These are phyloP conservation scores for Neurospora sp. DNA, from an alignment of 495 filamentous ascomycete species.

Conservation along the genomic window DNA sequence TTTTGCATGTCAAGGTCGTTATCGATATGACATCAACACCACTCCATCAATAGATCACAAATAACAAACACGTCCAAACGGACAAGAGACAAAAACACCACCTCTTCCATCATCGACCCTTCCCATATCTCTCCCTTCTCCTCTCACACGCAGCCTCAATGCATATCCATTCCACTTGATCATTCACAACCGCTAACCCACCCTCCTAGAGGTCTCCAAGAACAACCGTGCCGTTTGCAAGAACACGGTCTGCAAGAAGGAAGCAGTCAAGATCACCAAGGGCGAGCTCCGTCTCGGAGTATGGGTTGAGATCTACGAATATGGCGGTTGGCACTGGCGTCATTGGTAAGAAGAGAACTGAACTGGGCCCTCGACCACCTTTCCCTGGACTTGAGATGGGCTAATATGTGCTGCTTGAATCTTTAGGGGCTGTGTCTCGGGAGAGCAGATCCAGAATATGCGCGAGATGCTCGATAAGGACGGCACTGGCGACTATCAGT, in stretches of 20 bases:
- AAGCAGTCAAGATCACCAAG: conserved; percentile 59
- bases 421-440: conserved; percentile 72
- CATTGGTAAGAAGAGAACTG: conserved; percentile 55
- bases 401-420: background rate
- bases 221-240: conserved; percentile 58
- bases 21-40: background rate
- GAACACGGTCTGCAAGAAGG: conserved; percentile 55
- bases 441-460: conserved; percentile 47
- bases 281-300: conserved; percentile 62
- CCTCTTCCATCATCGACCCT: background rate
- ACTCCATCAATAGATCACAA: background rate
- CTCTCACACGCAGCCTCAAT: background rate
- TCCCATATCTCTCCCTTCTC: background rate
- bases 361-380: background rate
- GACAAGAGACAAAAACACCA: background rate
- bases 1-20: background rate
- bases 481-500: conserved; percentile 28
- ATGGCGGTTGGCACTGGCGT: conserved; percentile 51
- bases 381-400: background rate
- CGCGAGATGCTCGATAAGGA: conserved; percentile 30
- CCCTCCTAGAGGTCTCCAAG: conserved; percentile 45
- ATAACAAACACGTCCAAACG: background rate
- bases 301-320: conserved; percentile 45
- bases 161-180: background rate
- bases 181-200: conserved; percentile 5